phyloP scores from a whole-genome alignment of 2,329 filamentous ascomycete genomes.

The Byssochlamys sp. region DNA sequence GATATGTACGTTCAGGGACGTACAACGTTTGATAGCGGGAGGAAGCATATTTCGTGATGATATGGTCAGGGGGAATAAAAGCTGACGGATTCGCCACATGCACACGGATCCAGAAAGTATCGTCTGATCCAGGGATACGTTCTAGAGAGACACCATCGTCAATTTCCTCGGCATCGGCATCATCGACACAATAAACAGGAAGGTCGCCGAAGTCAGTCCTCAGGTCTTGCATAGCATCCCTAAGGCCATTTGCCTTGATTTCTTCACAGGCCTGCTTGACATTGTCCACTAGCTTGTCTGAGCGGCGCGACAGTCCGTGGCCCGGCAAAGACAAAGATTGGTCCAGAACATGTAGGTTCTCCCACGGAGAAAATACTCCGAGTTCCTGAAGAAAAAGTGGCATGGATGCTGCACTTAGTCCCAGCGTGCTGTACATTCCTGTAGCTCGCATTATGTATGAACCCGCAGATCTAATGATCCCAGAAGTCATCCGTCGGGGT shows the following conservation, averaged over 20 bases:
- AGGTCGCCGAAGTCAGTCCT: constrained; percentile 50
- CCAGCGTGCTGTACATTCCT: constrained; percentile 44
- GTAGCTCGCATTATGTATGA: constrained; percentile 48
- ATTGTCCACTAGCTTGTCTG: constrained; percentile 23
- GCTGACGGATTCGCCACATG: constrained; percentile 58
- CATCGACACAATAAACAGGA: constrained; percentile 53
- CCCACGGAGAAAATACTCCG: constrained; percentile 51
- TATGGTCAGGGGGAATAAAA: constrained; percentile 45
- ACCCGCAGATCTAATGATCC: constrained; percentile 40
- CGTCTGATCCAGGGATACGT: constrained; percentile 32
- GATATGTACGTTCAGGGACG: constrained; percentile 44
- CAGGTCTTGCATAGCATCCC: constrained; percentile 47
- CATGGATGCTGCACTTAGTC: constrained; percentile 30
- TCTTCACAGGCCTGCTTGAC: constrained; percentile 20
- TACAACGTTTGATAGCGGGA: constrained; percentile 47
- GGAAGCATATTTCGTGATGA: constrained; percentile 46
- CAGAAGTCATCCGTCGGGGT: constrained; percentile 27
- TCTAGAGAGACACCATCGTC: constrained; percentile 56
- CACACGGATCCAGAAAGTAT: constrained; percentile 50
- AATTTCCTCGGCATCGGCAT: constrained; percentile 45
- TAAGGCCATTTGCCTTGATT: constrained; percentile 21
- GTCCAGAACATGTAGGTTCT: constrained; percentile 45
- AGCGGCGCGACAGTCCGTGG: constrained; percentile 22
- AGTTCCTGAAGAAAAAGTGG: constrained; percentile 51
- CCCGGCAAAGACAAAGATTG: constrained; percentile 45